Evolutionary conservation across 805 yeast genomes (phyloP).

Genomic region (Candida yuanshanica): DNA sequence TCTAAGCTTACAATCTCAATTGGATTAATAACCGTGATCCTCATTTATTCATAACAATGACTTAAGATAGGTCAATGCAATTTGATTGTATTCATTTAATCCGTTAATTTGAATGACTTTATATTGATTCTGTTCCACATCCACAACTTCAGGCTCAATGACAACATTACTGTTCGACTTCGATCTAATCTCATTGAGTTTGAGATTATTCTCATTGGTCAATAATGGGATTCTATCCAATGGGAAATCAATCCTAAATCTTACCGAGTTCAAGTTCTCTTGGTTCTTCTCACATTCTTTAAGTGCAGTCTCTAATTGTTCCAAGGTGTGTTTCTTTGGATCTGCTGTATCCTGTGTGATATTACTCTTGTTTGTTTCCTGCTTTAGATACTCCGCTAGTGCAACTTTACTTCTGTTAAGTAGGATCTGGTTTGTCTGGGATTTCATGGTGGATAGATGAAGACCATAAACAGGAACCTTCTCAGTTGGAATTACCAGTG

Average conservation of each 20-base stretch:
- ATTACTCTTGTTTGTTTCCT: neutral
- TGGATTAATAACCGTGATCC: too few species aligned
- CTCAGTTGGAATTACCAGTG: neutral
- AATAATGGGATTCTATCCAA: neutral
- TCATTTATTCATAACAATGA: neutral
- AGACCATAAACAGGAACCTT: neutral
- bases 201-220: neutral
- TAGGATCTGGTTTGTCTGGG: neutral
- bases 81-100: neutral
- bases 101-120: neutral
- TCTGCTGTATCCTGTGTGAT: neutral
- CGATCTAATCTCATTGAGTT: neutral
- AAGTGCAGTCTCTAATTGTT: neutral
- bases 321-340: neutral
- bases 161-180: constrained; percentile 1
- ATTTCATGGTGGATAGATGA: neutral
- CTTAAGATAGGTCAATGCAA: neutral
- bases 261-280: neutral
- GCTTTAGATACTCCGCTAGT: neutral
- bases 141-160: neutral
- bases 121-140: neutral
- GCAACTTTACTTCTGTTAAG: neutral
- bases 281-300: neutral
- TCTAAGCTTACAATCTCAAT: too few species aligned
- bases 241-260: neutral